Evolutionary conservation across 495 filamentous ascomycete species (phyloP).

Genomic region (Geopyxis carbonaria): DNA sequence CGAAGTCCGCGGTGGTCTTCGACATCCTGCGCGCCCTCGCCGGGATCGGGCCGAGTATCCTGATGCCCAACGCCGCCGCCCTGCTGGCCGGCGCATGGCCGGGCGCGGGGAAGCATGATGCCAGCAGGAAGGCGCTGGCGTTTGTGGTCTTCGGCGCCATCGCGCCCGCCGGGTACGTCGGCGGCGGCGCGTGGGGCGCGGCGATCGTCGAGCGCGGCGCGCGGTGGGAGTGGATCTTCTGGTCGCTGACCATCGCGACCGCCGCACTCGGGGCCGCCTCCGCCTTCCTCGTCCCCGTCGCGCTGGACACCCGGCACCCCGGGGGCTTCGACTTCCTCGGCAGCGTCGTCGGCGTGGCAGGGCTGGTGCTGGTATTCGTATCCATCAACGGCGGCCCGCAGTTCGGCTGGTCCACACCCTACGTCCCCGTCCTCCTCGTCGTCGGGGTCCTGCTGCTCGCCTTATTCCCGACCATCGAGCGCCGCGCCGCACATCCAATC

Average conservation of each 20-base stretch:
- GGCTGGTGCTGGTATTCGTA: constrained; percentile 33
- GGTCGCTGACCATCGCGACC: constrained; percentile 35
- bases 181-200: constrained; percentile 34
- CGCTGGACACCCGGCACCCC: constrained; percentile 11
- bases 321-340: constrained; percentile 36
- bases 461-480: constrained; percentile 37
- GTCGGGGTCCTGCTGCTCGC: constrained; percentile 35
- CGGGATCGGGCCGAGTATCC: constrained; percentile 43
- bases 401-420: constrained; percentile 40
- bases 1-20: constrained; percentile 35
- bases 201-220: constrained; percentile 35
- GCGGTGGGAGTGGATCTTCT: constrained; percentile 56
- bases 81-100: constrained; percentile 37
- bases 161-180: constrained; percentile 38
- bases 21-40: constrained; percentile 41
- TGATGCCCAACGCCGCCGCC: constrained; percentile 46
- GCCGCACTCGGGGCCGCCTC: constrained; percentile 28
- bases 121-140: constrained; percentile 40
- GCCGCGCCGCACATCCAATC: constrained; percentile 31
- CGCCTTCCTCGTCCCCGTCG: constrained; percentile 33
- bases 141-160: constrained; percentile 47
- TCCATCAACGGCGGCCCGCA: constrained; percentile 33
- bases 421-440: constrained; percentile 39
- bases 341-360: constrained; percentile 34
- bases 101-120: constrained; percentile 29